A percentile compares a stretch with the other conserved stretches of the same genome.
phyloP scores from a whole-genome alignment of 371 early-diverging fungal genomes.

The Mucor indicus region DNA sequence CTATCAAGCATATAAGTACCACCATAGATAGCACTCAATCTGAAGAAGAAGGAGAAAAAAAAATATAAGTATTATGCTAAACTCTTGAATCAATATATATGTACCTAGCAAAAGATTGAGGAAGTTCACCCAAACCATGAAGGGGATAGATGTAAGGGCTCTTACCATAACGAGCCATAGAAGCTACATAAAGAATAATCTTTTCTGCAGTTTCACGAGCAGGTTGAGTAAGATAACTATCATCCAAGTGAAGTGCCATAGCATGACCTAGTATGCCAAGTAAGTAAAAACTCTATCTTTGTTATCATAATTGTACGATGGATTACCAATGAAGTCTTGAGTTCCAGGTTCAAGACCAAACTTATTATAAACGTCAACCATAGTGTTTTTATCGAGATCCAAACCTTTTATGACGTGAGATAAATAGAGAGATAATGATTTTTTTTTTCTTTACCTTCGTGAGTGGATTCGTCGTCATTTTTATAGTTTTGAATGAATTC shows the following conservation, averaged over 20 bases:
- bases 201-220: constrained; percentile 94
- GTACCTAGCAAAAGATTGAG: constrained; percentile 74
- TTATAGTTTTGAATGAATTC: constrained; percentile 91
- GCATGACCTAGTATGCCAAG: constrained; percentile 76
- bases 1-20: constrained; percentile 98
- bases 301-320: neutral
- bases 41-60: too few relatives aligned
- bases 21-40: constrained; percentile 94
- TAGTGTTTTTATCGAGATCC: constrained; percentile 73
- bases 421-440: neutral
- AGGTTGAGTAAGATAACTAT: constrained; percentile 82
- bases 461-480: constrained; percentile 76
- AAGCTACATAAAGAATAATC: constrained; percentile 92
- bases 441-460: constrained; percentile 50
- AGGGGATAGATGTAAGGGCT: constrained; percentile 99
- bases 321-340: constrained; percentile 90
- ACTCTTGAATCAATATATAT: too few relatives aligned
- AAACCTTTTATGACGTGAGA: constrained; percentile 44
- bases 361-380: constrained; percentile 87
- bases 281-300: neutral
- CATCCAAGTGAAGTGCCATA: constrained; percentile 96
- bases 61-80: too few relatives aligned
- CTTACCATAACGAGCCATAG: constrained; percentile 95
- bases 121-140: constrained; percentile 99
- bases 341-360: constrained; percentile 93